Evolutionary conservation across 2,329 filamentous ascomycete genomes (phyloP).

Genomic region (Chaetomium sp.): DNA sequence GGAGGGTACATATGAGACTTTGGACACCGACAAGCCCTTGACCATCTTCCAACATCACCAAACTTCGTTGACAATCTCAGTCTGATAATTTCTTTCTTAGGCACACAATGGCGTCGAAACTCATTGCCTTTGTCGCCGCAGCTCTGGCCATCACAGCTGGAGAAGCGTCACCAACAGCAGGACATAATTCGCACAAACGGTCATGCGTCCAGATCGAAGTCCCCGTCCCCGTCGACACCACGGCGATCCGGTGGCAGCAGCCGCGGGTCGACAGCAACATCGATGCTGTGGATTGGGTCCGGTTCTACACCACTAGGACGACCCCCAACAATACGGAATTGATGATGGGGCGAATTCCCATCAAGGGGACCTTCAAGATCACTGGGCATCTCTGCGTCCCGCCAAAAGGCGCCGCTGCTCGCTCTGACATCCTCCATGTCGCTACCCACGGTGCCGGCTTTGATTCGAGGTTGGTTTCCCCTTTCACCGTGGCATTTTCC

Average conservation of each 20-base stretch:
- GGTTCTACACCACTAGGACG: constrained; percentile 19
- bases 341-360: not conserved
- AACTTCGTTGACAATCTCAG: no score
- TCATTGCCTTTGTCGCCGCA: no score
- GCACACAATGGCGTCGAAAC: no score
- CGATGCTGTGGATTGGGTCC: constrained; percentile 24
- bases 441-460: constrained; percentile 38
- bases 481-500: not conserved
- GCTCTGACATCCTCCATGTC: constrained; percentile 30
- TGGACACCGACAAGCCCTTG: no score
- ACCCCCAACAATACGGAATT: not conserved
- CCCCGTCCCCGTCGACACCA: constrained; percentile 13
- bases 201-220: not conserved
- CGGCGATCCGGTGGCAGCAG: constrained; percentile 14
- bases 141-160: not conserved
- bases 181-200: not conserved
- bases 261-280: constrained; percentile 25
- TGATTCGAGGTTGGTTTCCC: constrained; percentile 21
- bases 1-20: no score
- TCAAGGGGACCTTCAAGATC: constrained; percentile 19
- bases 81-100: no score
- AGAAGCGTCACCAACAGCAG: not conserved
- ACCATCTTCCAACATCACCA: no score
- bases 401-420: constrained; percentile 5
- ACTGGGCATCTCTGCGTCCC: constrained; percentile 23